These are phyloP conservation scores for Phaeolepiota aurea DNA, from an alignment of 768 basidiomycete species.

Conservation along the genomic window DNA sequence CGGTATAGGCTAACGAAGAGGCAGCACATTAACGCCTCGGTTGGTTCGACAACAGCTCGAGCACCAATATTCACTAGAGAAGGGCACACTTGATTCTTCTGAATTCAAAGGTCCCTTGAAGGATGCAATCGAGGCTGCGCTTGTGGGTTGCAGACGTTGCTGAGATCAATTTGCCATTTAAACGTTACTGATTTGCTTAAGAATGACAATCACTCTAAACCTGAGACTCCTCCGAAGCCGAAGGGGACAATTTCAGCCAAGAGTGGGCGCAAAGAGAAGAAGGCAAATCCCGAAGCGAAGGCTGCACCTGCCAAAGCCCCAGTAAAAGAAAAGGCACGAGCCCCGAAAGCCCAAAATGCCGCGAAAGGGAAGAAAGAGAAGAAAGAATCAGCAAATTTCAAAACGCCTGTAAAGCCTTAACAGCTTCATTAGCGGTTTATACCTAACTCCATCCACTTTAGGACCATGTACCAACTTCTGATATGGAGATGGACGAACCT, in stretches of 20 bases:
- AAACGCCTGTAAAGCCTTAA: constrained; percentile 24
- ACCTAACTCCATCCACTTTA: constrained; percentile 1
- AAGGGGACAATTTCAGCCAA: too few species aligned
- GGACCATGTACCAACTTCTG: constrained; percentile 28
- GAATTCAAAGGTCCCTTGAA: constrained; percentile 43
- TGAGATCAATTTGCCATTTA: too few species aligned
- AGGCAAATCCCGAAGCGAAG: too few species aligned
- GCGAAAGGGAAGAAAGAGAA: constrained; percentile 9
- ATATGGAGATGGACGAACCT: constrained; percentile 23
- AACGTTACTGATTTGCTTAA: too few species aligned
- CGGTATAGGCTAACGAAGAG: too few species aligned
- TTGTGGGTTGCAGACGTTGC: constrained; percentile 18
- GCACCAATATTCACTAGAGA: constrained; percentile 30
- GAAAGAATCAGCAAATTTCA: constrained; percentile 19
- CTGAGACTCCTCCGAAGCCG: too few species aligned
- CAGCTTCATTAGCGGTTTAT: neutral
- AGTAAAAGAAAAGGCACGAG: too few species aligned
- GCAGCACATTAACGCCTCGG: constrained; percentile 29
- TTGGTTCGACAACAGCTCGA: constrained; percentile 46
- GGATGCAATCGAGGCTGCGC: constrained; percentile 24
- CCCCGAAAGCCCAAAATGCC: too few species aligned
- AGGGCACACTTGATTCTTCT: constrained; percentile 30
- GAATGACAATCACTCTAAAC: too few species aligned
- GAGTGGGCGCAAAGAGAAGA: too few species aligned
- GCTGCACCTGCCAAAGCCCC: too few species aligned